Evolutionary conservation across 202 grass and related monocot genomes (phyloP), one percentile per base, ranked within the genome.

Genomic region (Panicum hallii): DNA sequence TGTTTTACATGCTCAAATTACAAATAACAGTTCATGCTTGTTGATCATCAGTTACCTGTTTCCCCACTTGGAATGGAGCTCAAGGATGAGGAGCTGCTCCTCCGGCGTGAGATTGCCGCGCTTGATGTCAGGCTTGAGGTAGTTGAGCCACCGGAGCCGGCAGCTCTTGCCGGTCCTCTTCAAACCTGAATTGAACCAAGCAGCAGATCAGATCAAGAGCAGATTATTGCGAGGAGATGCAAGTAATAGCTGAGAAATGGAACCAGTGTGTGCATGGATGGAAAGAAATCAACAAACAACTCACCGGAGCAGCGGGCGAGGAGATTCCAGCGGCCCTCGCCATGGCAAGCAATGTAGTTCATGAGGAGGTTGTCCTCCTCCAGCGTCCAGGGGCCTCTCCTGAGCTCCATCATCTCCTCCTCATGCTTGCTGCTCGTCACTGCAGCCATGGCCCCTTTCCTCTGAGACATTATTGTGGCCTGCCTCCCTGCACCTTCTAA

Each of bases 141-240:
- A 99, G 82, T 99, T 99, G 28, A 98, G 71, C 96, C 96, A 98
- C 81, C 96, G 78, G 55, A 95, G 87, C 48, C 96, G 86, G 81
- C 96, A 98, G 73, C 96, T 99, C 89, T 95, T 98, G 28, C 96
- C 96, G 0, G 96, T 99, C 83, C 96, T 94, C 91, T 94, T 99
- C 86, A 99, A 88, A 48, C 93, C 96, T 99, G 67, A 19, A 42
- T 93, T 99, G 63, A 19, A 42, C 3, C 5, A 82, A 56, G 2
- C 14, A 67, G 26, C 2, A 28, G 3, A 38, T 32, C 9, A 72
- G 3, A 38, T 32, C 9, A 72, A 58, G 60, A 80, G 26, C 50
- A 73, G 41, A 8, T 45, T 67, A 8, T 45, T 67, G 13, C 14
- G 5, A 65, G 32, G 64, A 42, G 34, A 68, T 68, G 38, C 16